phyloP scores from a whole-genome alignment of 148 eudicot species.

The Heliosperma pusillum region DNA sequence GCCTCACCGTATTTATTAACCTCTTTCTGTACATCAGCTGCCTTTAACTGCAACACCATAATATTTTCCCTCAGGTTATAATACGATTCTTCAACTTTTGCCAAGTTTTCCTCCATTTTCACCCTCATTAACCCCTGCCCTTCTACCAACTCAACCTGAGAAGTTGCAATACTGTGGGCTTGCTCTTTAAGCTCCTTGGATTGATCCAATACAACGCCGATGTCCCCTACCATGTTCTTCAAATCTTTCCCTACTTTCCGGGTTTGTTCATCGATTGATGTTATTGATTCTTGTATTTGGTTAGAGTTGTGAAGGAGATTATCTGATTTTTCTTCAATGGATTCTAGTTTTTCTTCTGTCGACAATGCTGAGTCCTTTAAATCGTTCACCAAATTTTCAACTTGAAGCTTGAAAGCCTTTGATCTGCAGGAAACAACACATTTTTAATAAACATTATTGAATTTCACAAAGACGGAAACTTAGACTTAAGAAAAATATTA shows the following conservation, averaged over 20 bases:
- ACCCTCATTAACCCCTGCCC: constrained; percentile 25
- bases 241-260: constrained; percentile 19
- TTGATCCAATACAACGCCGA: constrained; percentile 19
- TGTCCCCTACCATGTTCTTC: constrained; percentile 18
- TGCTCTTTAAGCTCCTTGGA: constrained; percentile 24
- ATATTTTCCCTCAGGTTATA: constrained; percentile 16
- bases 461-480: no score
- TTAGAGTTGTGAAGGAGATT: constrained; percentile 40
- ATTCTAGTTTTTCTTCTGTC: constrained; percentile 55
- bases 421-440: constrained; percentile 37
- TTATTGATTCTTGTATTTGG: constrained; percentile 46
- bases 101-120: constrained; percentile 29
- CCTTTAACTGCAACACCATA: constrained; percentile 17
- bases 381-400: constrained; percentile 73
- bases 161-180: constrained; percentile 22
- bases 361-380: constrained; percentile 52
- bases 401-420: constrained; percentile 62
- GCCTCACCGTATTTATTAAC: constrained; percentile 53
- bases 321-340: constrained; percentile 58
- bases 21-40: constrained; percentile 51
- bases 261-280: constrained; percentile 25
- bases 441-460: no score
- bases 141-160: constrained; percentile 26
- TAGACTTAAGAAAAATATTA: no score
- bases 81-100: constrained; percentile 22